Evolutionary conservation across 2,329 filamentous ascomycete genomes (phyloP).

Genomic region (Cercospora sp.): DNA sequence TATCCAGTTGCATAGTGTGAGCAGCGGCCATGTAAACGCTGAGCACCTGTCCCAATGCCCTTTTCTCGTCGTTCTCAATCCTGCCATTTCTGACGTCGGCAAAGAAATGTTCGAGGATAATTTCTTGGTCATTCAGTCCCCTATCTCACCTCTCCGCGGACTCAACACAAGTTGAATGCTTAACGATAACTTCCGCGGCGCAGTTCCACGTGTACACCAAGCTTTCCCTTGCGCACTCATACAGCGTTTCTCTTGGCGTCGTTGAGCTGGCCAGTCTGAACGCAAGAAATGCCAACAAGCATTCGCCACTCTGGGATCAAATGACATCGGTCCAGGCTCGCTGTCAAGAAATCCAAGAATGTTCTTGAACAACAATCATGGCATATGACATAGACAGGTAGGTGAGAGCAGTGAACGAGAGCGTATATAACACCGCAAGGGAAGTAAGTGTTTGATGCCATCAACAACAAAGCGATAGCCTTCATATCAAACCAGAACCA

Average conservation of each 20-base stretch:
- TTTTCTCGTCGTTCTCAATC: not conserved
- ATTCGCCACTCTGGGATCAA: not conserved
- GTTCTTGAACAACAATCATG: not conserved
- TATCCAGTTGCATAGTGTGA: not conserved
- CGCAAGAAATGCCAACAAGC: not conserved
- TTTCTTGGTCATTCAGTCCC: not conserved
- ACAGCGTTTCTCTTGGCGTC: not conserved
- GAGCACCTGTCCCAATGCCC: not conserved
- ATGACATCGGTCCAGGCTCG: slow-evolving; percentile 13
- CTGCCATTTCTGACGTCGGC: slow-evolving; percentile 3
- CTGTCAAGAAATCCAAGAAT: not conserved
- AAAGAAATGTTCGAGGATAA: not conserved
- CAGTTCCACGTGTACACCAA: not conserved
- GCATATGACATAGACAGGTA: not conserved
- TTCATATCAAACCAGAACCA: not conserved
- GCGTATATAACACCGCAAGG: not conserved
- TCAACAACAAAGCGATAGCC: not conserved
- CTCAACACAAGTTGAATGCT: not conserved
- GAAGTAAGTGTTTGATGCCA: not conserved
- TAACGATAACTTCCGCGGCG: not conserved
- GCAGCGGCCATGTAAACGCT: not conserved
- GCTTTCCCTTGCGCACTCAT: not conserved
- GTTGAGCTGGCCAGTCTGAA: not conserved
- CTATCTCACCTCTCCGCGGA: not conserved
- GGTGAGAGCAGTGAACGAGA: not conserved